Conservation (phyloP, 192 early-diverging fungal species). For the Geranomyces variabilis region DNA sequence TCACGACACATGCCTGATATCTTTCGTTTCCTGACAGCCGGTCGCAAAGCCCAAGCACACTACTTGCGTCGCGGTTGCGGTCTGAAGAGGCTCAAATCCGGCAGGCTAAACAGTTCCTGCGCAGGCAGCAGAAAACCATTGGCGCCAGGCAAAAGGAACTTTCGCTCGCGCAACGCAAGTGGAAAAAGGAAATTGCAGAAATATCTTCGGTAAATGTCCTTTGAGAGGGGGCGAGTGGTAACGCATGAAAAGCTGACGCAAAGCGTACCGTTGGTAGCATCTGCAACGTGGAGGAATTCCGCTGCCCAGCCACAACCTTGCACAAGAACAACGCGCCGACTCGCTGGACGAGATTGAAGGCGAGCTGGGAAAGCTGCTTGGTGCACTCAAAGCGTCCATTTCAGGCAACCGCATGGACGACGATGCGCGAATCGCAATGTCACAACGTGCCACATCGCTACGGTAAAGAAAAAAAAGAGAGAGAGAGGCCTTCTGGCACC, state of each 20-base stretch:
- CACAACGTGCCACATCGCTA: too few relatives aligned
- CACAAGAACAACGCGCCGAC: not conserved
- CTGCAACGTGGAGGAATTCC: conserved; percentile 7
- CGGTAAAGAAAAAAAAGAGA: too few relatives aligned
- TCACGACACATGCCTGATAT: too few relatives aligned
- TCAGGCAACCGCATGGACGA: not conserved
- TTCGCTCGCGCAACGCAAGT: conserved; percentile 1
- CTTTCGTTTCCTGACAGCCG: not conserved
- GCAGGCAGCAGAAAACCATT: conserved; percentile 15
- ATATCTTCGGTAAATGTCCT: conserved; percentile 15
- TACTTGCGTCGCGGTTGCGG: not conserved
- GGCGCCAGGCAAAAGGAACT: conserved; percentile 16
- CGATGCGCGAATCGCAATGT: not conserved
- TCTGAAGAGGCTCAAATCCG: conserved; percentile 19
- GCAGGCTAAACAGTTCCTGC: conserved; percentile 30
- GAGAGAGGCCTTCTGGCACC: too few relatives aligned
- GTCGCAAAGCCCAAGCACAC: conserved; percentile 15
- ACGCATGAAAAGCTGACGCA: too few relatives aligned
- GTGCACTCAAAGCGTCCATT: conserved; percentile 19
- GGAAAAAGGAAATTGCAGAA: conserved; percentile 24
- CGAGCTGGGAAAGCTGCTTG: conserved; percentile 31
- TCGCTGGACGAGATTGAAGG: conserved; percentile 24
- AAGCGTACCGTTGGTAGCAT: not conserved
- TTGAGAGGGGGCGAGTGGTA: too few relatives aligned
- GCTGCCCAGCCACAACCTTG: not conserved